Conservation (phyloP, 768 basidiomycete genomes). For the Clitopilus passeckerianus region DNA sequence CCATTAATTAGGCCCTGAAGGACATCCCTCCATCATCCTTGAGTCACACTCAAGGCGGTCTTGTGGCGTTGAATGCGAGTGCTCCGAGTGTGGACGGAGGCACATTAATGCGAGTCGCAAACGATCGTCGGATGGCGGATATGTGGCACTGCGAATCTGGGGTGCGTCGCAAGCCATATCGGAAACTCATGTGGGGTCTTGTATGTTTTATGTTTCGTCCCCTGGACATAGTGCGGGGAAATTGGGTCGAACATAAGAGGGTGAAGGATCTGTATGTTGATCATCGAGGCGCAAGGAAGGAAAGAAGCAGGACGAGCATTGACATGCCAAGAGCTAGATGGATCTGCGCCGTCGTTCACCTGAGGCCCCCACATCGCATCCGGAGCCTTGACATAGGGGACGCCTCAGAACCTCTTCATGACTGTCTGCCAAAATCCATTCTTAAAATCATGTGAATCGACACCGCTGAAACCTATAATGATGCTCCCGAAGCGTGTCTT, state of each 20-base stretch:
- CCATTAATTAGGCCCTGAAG: no score
- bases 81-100: background rate
- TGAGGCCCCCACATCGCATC: no score
- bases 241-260: background rate
- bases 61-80: background rate
- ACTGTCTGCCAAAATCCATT: background rate
- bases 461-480: background rate
- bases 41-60: background rate
- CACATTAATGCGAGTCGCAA: background rate
- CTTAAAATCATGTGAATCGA: background rate
- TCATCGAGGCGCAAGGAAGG: background rate
- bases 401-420: background rate
- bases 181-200: background rate
- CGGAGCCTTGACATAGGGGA: background rate
- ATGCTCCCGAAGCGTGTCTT: background rate
- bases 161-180: background rate
- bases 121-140: background rate
- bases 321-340: no score
- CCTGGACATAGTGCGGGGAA: background rate
- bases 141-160: background rate
- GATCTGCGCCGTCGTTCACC: no score
- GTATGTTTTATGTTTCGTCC: background rate
- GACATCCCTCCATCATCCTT: no score
- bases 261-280: background rate
- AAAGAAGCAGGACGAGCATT: background rate